A percentile compares a stretch with the other conserved stretches of the same genome.
Conservation (phyloP, 768 basidiomycete species). For the Trametes cinnabarina region DNA sequence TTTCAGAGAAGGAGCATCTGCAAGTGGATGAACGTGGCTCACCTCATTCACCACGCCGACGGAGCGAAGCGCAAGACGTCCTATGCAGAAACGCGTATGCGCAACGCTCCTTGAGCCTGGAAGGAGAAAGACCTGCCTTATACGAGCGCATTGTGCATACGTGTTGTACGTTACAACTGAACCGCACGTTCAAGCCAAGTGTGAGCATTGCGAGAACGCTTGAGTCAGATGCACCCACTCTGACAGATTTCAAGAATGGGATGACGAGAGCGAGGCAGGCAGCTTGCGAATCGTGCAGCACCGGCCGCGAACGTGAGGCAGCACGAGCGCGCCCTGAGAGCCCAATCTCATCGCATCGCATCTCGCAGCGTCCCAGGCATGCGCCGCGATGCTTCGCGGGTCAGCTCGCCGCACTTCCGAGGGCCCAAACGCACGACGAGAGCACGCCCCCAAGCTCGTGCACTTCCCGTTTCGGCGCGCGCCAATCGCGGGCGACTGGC, state of each 20-base stretch:
- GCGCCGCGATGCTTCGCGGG: slow-evolving; percentile 12
- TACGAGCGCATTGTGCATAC: no score
- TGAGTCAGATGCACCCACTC: no score
- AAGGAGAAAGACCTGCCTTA: no score
- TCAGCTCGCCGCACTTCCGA: slow-evolving; percentile 5
- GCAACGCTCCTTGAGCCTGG: neutral
- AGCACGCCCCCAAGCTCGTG: neutral
- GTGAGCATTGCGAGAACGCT: no score
- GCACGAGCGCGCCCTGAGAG: neutral
- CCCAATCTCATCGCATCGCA: neutral
- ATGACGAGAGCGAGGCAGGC: neutral
- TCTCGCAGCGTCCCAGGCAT: neutral
- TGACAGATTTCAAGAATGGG: no score
- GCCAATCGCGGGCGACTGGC: neutral
- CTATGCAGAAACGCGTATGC: neutral
- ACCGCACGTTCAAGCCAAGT: no score
- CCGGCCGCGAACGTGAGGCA: neutral
- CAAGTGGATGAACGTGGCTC: no score
- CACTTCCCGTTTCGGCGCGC: neutral
- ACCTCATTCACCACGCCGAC: no score
- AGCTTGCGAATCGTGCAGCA: neutral
- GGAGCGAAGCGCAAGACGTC: no score
- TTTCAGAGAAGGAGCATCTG: no score
- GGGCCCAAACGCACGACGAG: neutral
- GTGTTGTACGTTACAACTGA: no score